Base-by-base conservation (phyloP, 768 basidiomycete genomes). In the Aureoboletus auriporus region DNA sequence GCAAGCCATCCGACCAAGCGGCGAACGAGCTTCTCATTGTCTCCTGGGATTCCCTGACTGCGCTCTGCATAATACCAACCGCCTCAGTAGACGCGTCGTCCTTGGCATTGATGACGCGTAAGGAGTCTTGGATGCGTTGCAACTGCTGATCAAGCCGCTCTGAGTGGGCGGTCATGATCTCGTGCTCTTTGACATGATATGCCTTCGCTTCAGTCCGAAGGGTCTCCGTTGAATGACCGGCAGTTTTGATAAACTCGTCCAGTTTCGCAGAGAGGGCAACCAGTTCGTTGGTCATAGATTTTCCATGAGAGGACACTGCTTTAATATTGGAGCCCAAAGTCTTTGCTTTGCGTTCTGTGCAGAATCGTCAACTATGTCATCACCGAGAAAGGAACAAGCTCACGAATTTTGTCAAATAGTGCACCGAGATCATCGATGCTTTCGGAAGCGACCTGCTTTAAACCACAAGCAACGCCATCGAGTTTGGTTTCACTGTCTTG, bases 361-460 rank as follows among this genome's bases (percentile, higher is more conserved):
- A 41, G 38, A 38, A 11, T 26, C 29, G 26, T 63, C 35, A 67
- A 41, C 38, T 6, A 46, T 2, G 12, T 39, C 20, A 42, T 2
- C 34, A 33, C 14, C 12, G 39, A 14, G 12, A 54, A 33, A 30
- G 35, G 44, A 49, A 23, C 23, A 17, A 23, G 58, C 80, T 59
- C 59, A 93, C 93, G 87, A 39, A 96, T 78, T 68, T 95, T 96
- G 37, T 81, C 81, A 54, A 92, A 90, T 20, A 94, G 68, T 0
- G 80, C 79, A 13, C 61, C 66, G 33, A 94, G 73, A 61, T 96
- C 89, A 8, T 73, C 72, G 14, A 89, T 69, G 50, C 83, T 84
- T 53, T 91, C 81, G n/a, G 74, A 67, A 1, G 81, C 80, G 16
- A 83, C 77, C 38, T 72, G 72, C 64, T 82, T 89, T 49, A 95